Evolutionary conservation across 805 yeast genomes (phyloP), one percentile per base, ranked within the genome.

Genomic region (Candida corydali): DNA sequence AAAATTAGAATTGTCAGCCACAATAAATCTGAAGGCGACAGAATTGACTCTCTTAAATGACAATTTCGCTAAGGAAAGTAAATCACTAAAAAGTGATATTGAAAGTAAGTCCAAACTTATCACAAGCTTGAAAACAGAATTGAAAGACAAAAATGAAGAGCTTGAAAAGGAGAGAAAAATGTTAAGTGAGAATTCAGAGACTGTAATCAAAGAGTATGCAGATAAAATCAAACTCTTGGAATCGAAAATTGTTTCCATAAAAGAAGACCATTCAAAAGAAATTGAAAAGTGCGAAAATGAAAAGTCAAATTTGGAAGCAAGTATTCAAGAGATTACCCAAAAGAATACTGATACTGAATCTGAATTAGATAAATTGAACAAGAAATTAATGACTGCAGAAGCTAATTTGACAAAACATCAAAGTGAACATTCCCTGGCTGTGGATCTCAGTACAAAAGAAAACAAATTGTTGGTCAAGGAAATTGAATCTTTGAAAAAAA

Each of bases 121-220:
- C 29, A 44, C 41, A 20, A 41, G 38, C 14, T 41, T 50, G 22
- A 23, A 45, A 6, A 43, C 40, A 8, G 46, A 65, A 2, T 43
- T 75, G 29, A 59, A 58, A 14, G 44, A 46, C 14, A 75, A 70
- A 42, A 45, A 47, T 1, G 41, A 54, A 27, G 79, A 71, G 29
- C 66, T 76, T 41, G 82, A 76, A 32, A 62, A 61, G 23, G 82
- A 76, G 46, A 57, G 82, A 37, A 59, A 55, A 9, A 54, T 70
- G 46, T 49, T 74, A 9, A 66, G 66, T 37, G 72, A 73, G 36
- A 70, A 60, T 33, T 75, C 82, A 0, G 77, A 73, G 38, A 61
- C 75, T 0, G 59, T 70, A 0, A 59, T 74, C 0, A 63, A 70
- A 43, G 76, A 74, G 38, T 75, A 74, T 43, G 59, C 70, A 8